phyloP scores from a whole-genome alignment of 768 basidiomycete species.

The Russula olivacea region DNA sequence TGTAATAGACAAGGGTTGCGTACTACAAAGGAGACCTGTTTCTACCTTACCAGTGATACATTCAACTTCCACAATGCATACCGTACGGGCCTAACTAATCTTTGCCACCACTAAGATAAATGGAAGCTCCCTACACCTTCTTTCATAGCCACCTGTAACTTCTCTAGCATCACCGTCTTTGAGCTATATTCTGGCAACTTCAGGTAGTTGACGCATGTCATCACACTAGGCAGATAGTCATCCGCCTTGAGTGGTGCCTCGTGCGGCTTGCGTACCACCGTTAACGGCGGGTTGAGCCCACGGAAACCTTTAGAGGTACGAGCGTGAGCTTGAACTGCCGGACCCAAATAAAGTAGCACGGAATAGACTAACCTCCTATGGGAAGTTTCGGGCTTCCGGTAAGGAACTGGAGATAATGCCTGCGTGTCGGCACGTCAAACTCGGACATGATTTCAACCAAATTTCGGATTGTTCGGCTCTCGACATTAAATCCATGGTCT shows the following conservation, averaged over 20 bases:
- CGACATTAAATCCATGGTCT: constrained; percentile 96
- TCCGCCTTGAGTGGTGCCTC: constrained; percentile 87
- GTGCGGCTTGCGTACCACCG: constrained; percentile 95
- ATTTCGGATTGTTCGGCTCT: constrained; percentile 85
- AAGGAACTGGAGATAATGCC: constrained; percentile 92
- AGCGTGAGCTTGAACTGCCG: background rate
- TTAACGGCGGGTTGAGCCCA: constrained; percentile 87
- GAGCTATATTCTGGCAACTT: constrained; percentile 95
- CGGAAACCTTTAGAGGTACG: constrained; percentile 67
- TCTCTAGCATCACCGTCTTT: constrained; percentile 77
- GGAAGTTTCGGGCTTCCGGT: constrained; percentile 96
- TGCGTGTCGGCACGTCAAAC: constrained; percentile 65
- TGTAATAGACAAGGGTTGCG: background rate
- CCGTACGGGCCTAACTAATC: background rate
- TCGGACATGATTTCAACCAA: constrained; percentile 82
- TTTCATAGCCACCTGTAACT: constrained; percentile 76
- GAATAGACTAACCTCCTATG: constrained; percentile 67
- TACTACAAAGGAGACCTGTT: constrained; percentile 13
- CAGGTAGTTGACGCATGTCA: constrained; percentile 97
- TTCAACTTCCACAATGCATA: background rate
- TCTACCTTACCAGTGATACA: background rate
- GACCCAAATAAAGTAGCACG: background rate
- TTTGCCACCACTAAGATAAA: constrained; percentile 74
- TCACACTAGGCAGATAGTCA: constrained; percentile 93
- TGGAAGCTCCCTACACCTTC: constrained; percentile 98